A percentile compares a stretch with the other conserved stretches of the same genome.
Conservation (phyloP, 345 rosid genomes). For the Eucalyptus rudis region DNA sequence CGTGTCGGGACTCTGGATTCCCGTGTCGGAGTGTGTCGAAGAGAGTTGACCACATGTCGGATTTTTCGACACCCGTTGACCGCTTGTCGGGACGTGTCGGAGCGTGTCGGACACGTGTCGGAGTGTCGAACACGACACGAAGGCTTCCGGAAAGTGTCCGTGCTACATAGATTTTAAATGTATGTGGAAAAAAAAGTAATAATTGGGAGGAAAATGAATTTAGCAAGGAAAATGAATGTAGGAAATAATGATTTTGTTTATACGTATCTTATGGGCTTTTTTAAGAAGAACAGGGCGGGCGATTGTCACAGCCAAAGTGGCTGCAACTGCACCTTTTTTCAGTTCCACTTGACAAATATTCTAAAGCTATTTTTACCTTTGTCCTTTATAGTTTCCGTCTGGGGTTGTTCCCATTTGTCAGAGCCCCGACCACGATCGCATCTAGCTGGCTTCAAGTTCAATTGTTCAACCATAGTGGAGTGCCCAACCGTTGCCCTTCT, state of each 20-base stretch:
- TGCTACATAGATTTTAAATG: background rate
- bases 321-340: accelerated
- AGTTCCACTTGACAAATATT: background rate
- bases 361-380: background rate
- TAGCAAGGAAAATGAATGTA: background rate
- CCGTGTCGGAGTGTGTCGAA: no score
- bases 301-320: background rate
- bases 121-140: no score
- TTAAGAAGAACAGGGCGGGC: accelerated
- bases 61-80: no score
- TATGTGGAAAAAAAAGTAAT: background rate
- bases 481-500: background rate
- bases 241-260: background rate
- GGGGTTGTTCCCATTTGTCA: background rate
- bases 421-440: background rate
- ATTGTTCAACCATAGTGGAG: background rate
- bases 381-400: background rate
- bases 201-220: background rate
- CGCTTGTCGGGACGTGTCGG: no score
- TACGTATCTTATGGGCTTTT: background rate
- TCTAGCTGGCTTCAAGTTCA: background rate
- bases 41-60: no score
- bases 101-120: no score
- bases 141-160: no score
- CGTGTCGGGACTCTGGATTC: no score